Evolutionary conservation across 352 stramenopile genomes (phyloP), one percentile per base, ranked within the genome.

Genomic region (Phytopythium boreale): DNA sequence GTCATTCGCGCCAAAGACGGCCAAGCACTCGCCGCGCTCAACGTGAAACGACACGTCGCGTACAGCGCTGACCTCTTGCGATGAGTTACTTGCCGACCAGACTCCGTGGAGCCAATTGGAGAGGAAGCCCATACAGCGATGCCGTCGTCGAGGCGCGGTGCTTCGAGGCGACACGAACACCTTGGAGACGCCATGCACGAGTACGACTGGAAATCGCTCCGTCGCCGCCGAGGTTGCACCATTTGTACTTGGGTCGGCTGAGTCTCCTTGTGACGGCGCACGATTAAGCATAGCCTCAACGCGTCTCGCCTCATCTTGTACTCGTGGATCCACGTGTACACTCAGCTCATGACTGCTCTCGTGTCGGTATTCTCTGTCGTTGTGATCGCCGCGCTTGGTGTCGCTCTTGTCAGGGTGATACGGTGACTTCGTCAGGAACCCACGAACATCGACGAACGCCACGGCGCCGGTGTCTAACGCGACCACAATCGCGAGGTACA

Each of bases 401-500:
- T 5, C 20, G 4, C 46, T 27, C 14, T 34, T 4, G n/a, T 34
- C 24, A 1, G 22, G 17, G 0, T 60, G 14, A 43, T 36, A 37
- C 24, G 6, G 26, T 0, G 56, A 20, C 4, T 12, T 34, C 2
- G 41, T 41, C 26, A 52, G 26, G 26, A 62, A 52, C 15, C 59
- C 53, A 15, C 19, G 26, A 2, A 56, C 14, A 12, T 41, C n/a
- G 10, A 60, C 55, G 39, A 60, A 60, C 15, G 27, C 37, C 39
- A 62, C 24, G 11, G 41, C 41, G 9, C 34, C 41, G 41, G 15
- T 59, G 29, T 95, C 78, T 10, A 92, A 44, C 10, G 72, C 31
- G 9, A 84, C 53, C 11, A 69, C 75, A 4, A 82, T 61, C 5
- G 71, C 20, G 4, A 78, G 71, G 65, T 75, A 95, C 36, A 91